Percentiles rank a stretch among this genome's conserved stretches.
phyloP scores from a whole-genome alignment of 129 eudicot species.

The Flaveria brownii region DNA sequence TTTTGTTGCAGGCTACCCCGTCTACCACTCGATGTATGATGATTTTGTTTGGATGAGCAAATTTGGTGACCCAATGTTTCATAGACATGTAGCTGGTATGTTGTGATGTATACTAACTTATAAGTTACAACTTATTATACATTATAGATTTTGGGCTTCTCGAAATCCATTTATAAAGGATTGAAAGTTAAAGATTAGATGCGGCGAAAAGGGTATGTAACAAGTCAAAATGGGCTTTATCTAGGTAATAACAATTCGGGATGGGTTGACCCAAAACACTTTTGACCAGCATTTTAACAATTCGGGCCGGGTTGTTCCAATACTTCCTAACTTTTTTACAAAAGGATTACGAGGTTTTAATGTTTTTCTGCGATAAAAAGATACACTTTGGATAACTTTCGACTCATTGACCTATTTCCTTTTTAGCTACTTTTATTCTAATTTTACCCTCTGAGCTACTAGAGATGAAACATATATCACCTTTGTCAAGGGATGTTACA shows the following conservation, averaged over 20 bases:
- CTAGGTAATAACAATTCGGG: not conserved
- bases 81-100: slow-evolving; percentile 80
- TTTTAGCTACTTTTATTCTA: not conserved
- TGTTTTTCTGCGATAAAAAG: not conserved
- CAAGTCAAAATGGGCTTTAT: not conserved
- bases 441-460: not conserved
- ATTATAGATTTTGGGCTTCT: too few relatives aligned
- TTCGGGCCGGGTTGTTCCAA: not conserved
- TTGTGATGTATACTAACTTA: not conserved
- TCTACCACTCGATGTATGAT: slow-evolving; percentile 91
- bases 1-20: slow-evolving; percentile 76
- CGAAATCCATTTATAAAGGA: not conserved
- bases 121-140: too few relatives aligned
- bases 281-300: not conserved
- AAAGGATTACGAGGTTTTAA: not conserved
- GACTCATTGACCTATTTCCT: not conserved
- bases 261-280: not conserved
- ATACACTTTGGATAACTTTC: not conserved
- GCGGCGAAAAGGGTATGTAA: not conserved
- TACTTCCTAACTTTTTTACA: not conserved
- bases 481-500: too few relatives aligned
- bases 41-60: slow-evolving; percentile 83
- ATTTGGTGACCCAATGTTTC: slow-evolving; percentile 86
- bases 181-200: not conserved
- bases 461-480: not conserved